Evolutionary conservation across 192 early-diverging fungal genomes (phyloP).

Genomic region (Backusella parvicylindrica): DNA sequence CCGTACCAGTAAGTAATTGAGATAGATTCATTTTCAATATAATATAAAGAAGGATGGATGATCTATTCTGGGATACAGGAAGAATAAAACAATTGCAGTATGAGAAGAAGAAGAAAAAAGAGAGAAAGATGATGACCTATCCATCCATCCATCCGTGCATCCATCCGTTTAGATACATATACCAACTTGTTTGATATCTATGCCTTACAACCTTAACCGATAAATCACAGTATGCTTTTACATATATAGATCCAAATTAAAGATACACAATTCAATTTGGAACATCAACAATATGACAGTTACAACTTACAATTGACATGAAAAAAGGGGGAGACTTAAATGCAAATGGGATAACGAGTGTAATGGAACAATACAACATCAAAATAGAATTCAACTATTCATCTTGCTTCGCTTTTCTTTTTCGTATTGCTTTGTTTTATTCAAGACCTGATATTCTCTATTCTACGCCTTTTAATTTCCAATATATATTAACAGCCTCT

Average conservation of each 20-base stretch:
- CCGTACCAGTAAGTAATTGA: conserved; percentile 15
- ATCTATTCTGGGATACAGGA: not conserved
- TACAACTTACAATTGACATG: not conserved
- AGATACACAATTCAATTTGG: not conserved
- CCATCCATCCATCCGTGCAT: conserved; percentile 4
- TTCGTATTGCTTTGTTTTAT: not conserved
- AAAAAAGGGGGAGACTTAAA: not conserved
- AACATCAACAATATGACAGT: not conserved
- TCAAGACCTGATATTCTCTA: not conserved
- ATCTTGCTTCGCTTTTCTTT: not conserved
- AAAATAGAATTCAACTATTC: not conserved
- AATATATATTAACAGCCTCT: not conserved
- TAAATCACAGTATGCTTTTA: not conserved
- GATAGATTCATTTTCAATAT: not conserved
- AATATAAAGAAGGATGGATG: not conserved
- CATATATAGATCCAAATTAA: not conserved
- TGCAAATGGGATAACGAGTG: not conserved
- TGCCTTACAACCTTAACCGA: not conserved
- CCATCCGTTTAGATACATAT: not conserved
- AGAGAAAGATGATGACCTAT: not conserved
- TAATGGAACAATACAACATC: not conserved
- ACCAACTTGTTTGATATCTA: not conserved
- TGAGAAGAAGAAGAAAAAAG: not conserved
- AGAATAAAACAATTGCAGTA: not conserved
- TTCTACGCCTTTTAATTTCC: not conserved